phyloP scores from a whole-genome alignment of 768 basidiomycete genomes.

The Tricholoma hemisulphureum region DNA sequence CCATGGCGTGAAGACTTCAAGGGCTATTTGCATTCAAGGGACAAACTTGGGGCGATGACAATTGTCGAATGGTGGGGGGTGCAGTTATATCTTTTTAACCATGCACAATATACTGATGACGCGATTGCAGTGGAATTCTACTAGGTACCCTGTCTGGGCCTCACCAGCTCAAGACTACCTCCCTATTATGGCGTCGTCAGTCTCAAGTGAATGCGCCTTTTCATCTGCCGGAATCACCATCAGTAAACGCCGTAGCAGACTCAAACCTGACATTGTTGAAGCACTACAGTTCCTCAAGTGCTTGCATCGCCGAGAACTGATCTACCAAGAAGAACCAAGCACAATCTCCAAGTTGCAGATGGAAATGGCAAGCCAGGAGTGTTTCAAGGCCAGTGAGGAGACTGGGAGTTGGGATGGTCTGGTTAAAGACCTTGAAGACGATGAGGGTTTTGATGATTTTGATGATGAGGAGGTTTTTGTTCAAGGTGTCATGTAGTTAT shows the following conservation, averaged over 20 bases:
- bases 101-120: not conserved
- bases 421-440: not conserved
- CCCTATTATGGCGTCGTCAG: not conserved
- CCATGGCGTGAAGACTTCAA: not conserved
- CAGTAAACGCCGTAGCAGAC: constrained; percentile 8
- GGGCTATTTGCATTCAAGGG: not conserved
- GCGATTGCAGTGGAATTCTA: no score
- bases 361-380: not conserved
- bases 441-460: not conserved
- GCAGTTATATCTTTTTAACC: not conserved
- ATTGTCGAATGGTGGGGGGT: not conserved
- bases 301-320: constrained; percentile 2
- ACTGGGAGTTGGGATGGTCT: not conserved
- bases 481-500: not conserved
- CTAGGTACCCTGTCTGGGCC: no score
- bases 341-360: not conserved
- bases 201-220: not conserved
- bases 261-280: constrained; percentile 13
- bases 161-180: no score
- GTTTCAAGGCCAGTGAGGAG: not conserved
- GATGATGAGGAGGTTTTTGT: not conserved
- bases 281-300: constrained; percentile 14
- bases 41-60: not conserved
- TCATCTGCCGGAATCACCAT: constrained; percentile 3
- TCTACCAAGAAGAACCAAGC: constrained; percentile 2